These are phyloP conservation scores for Reticulascus tulasneorum DNA, from an alignment of 2,329 filamentous ascomycete genomes.

Conservation along the genomic window DNA sequence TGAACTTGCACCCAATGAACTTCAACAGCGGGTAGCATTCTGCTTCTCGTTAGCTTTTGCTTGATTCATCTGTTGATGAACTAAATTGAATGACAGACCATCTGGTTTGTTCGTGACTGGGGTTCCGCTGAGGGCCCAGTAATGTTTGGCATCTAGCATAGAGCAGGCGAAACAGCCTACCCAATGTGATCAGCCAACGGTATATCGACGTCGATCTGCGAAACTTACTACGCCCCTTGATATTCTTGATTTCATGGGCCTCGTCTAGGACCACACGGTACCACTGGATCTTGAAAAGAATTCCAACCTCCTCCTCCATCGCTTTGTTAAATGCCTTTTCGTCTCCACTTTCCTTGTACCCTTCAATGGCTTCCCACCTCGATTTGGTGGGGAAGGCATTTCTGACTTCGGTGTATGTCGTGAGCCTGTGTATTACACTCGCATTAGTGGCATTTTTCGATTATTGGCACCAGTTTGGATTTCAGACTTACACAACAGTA, in stretches of 20 bases:
- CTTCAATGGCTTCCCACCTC: slow-evolving; percentile 26
- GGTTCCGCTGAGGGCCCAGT: slow-evolving; percentile 32
- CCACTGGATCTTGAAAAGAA: slow-evolving; percentile 36
- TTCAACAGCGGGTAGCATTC: slow-evolving; percentile 32
- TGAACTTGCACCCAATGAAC: slow-evolving; percentile 22
- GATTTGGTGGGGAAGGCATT: background rate
- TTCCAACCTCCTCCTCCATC: slow-evolving; percentile 19
- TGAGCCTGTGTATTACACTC: too few species aligned
- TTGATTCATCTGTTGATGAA: slow-evolving; percentile 1
- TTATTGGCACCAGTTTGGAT: too few species aligned
- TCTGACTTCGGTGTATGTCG: background rate
- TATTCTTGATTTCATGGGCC: slow-evolving; percentile 52
- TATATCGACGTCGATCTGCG: slow-evolving; percentile 5
- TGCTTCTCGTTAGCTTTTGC: slow-evolving; percentile 16
- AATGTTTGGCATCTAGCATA: slow-evolving; percentile 21
- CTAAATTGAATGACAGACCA: slow-evolving; percentile 18
- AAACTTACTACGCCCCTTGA: slow-evolving; percentile 24
- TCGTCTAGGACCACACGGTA: slow-evolving; percentile 55
- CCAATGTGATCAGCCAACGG: background rate
- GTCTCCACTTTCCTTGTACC: slow-evolving; percentile 13
- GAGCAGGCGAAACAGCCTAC: slow-evolving; percentile 17
- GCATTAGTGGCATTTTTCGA: too few species aligned
- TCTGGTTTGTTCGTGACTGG: slow-evolving; percentile 26
- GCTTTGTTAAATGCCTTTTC: slow-evolving; percentile 19
- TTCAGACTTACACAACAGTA: too few species aligned